A percentile compares a stretch with the other conserved stretches of the same genome.
Evolutionary conservation across 2,329 filamentous ascomycete species (phyloP).

Genomic region (Tolypocladium cylindrosporum): DNA sequence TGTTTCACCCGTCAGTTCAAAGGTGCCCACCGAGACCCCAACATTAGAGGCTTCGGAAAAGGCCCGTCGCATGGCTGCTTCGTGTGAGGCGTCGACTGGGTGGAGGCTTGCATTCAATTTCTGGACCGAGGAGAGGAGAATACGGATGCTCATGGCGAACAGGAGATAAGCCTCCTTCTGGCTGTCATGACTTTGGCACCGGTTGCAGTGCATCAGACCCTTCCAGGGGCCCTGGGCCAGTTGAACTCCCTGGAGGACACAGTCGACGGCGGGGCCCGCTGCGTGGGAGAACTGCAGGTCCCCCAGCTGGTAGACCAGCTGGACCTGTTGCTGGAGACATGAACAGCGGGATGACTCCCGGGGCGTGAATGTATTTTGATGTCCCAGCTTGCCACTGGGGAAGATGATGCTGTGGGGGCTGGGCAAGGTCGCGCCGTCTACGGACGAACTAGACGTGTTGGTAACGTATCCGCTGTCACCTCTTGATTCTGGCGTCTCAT

Average conservation of each 20-base stretch:
- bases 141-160: background rate
- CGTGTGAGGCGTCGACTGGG: background rate
- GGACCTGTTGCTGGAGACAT: background rate
- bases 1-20: background rate
- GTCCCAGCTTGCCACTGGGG: too few relatives aligned
- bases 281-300: constrained; percentile 3
- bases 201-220: background rate
- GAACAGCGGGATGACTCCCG: background rate
- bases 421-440: background rate
- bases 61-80: background rate
- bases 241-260: background rate
- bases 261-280: background rate
- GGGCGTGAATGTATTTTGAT: background rate
- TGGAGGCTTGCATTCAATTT: background rate
- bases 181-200: background rate
- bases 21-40: background rate
- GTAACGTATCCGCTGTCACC: background rate
- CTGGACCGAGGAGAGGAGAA: background rate
- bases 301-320: background rate
- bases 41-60: background rate
- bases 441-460: background rate
- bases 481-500: background rate
- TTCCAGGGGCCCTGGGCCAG: background rate
- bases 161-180: background rate
- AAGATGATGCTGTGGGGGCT: too few relatives aligned